Base-by-base conservation (phyloP, 1,139 yeast species). In the Chernovozyma aurita region DNA sequence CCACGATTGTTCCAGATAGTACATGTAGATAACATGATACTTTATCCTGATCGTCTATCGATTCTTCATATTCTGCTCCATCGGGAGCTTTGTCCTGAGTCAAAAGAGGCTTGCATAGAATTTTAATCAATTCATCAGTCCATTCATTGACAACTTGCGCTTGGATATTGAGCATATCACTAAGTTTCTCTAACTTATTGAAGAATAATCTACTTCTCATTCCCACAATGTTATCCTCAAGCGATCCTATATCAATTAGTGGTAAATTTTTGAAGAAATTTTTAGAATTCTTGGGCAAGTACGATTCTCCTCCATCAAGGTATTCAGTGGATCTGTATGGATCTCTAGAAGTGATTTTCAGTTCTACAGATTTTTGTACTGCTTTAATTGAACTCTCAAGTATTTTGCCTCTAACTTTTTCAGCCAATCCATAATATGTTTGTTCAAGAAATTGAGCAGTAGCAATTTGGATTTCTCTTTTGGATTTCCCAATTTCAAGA, bases 61-160 rank as follows among this genome's bases (percentile, higher is more conserved):
- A 79, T 13, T 73, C 73, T 18, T 77, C 80, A 53, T 88, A 92
- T 48, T 88, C 97, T 37, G 78, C 85, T 15, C 94, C 95, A 41
- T 78, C 78, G 2, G 83, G 80, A 36, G 68, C 68, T 34, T 66
- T 64, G 13, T 70, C 72, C 27, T 65, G 68, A 2, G 61, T 54
- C 42, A 61, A 63, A 26, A 78, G 62, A 6, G 73, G 80, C 35
- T 62, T 65, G 37, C 61, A 57, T 42, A 80, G 64, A 13, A 80
- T 57, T 1, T 49, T 50, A 9, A 65, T 52, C 37, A 87, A 59
- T 13, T 70, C 63, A 1, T 52, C 52, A 41, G 79, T 55, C 77
- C 88, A 76, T 4, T 55, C 56, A 47, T 81, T 82, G 22, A 85
- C 67, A 11, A 73, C 59, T 1, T 49, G 49, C 0, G 85, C 74